Evolutionary conservation across 352 stramenopile genomes (phyloP).

Genomic region (Blastocystis sp.): DNA sequence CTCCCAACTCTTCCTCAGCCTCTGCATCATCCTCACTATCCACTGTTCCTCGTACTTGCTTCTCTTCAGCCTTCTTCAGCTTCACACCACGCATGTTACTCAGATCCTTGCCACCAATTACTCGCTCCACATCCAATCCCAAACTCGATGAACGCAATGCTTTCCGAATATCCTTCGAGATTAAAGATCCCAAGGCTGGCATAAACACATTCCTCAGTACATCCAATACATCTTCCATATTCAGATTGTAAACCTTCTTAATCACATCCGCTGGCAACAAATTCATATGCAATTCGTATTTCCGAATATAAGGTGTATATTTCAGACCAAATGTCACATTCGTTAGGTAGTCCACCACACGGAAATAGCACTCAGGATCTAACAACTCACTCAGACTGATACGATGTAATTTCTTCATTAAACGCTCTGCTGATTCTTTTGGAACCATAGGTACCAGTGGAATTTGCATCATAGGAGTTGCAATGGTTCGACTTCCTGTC

Average conservation of each 20-base stretch:
- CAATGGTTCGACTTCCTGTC: slow-evolving; percentile 91
- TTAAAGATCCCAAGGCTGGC: not conserved
- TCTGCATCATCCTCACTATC: slow-evolving; percentile 63
- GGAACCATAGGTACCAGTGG: slow-evolving; percentile 73
- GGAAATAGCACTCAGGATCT: slow-evolving; percentile 57
- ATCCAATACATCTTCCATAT: slow-evolving; percentile 81
- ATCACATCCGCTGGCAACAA: slow-evolving; percentile 88
- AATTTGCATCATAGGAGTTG: slow-evolving; percentile 97
- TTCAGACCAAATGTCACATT: slow-evolving; percentile 44
- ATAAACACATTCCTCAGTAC: slow-evolving; percentile 71
- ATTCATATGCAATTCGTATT: slow-evolving; percentile 89
- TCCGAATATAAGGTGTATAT: slow-evolving; percentile 79
- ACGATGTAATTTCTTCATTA: slow-evolving; percentile 77
- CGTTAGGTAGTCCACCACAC: slow-evolving; percentile 52
- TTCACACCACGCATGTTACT: slow-evolving; percentile 1
- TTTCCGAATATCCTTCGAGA: slow-evolving; percentile 54
- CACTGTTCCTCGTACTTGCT: slow-evolving; percentile 67
- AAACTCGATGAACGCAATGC: not conserved
- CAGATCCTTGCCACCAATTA: slow-evolving; percentile 51
- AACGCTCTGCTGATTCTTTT: slow-evolving; percentile 67
- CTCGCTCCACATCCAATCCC: slow-evolving; percentile 1
- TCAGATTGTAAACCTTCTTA: slow-evolving; percentile 84
- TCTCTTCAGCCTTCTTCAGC: slow-evolving; percentile 66
- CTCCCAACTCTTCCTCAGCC: slow-evolving; percentile 75
- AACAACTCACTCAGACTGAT: slow-evolving; percentile 49